Base-by-base conservation (phyloP, 139 green algal genomes). In the Zygnema cylindricum region DNA sequence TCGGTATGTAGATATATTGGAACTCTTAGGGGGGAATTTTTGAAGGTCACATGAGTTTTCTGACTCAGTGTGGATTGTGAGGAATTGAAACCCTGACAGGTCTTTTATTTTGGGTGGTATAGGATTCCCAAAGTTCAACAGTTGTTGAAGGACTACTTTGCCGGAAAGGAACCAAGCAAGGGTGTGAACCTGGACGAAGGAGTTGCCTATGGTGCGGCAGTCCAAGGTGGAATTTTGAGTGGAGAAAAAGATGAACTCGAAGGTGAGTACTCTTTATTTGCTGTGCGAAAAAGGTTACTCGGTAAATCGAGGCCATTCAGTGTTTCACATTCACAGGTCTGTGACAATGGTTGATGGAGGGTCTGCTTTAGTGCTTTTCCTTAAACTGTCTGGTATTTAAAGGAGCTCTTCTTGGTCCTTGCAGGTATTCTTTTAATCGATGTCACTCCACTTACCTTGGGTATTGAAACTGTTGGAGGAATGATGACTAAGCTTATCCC, bases 111-210 rank as follows among this genome's bases (percentile, higher is more conserved):
- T 87, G 81, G 2, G 2, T 43, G 3, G 0, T 88, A 57, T 76
- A 90, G 86, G 30, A 95, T 95, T 79, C 93, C 93, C 32, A 95
- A 95, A 77, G 90, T 95, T 25, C 92, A 98, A 93, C 95, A 98
- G 91, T 96, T 97, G 83, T 96, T 97, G 93, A 98, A 98, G 92
- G 96, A 95, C 21, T 93, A 92, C 76, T 95, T 95, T 77, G 89
- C 94, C 49, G 93, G 92, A 35, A 96, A 95, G 88, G 93, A 94
- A 85, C 92, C 91, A 0, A 94, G 89, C 92, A 95, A 94, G 86
- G 90, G 93, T 21, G 89, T 95, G 42, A 95, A 95, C 90, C 93
- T 92, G 25, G 93, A 95, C 55, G 93, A 95, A 83, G 93, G 92
- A 32, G 93, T 95, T 57, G 93, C 77, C 54, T 91, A 84, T 42